phyloP scores from a whole-genome alignment of 495 filamentous ascomycete genomes.

The Daldinia grandis region DNA sequence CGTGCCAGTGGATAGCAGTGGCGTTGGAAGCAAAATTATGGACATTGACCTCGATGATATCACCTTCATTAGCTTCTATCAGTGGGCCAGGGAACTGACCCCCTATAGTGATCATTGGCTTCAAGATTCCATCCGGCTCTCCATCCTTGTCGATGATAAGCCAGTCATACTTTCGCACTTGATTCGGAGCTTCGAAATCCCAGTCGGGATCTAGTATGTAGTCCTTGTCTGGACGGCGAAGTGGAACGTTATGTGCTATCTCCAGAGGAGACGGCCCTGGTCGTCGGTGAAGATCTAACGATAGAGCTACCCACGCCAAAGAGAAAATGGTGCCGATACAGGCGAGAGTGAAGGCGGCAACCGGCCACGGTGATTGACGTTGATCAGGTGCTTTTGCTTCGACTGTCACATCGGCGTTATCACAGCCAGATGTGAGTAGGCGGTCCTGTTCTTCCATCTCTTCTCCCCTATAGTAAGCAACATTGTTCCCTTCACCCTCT shows the following conservation, averaged over 20 bases:
- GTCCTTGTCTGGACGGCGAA: conserved; percentile 47
- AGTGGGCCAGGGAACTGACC: conserved; percentile 62
- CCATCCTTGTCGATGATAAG: conserved; percentile 57
- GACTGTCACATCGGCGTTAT: conserved; percentile 4
- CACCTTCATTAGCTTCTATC: conserved; percentile 59
- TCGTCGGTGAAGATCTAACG: conserved; percentile 7
- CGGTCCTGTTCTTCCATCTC: conserved; percentile 5
- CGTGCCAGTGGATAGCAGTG: conserved; percentile 71
- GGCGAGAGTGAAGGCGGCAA: conserved; percentile 7
- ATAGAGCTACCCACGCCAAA: conserved; percentile 24
- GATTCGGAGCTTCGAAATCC: conserved; percentile 53
- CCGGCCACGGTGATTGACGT: conserved; percentile 16
- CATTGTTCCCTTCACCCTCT: not conserved
- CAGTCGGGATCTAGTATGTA: conserved; percentile 58
- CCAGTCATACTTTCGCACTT: conserved; percentile 59
- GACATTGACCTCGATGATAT: conserved; percentile 57
- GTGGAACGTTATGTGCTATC: conserved; percentile 4
- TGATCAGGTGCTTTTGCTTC: not conserved
- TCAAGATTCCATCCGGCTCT: conserved; percentile 63
- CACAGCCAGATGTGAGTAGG: conserved; percentile 8
- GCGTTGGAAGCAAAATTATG: conserved; percentile 55
- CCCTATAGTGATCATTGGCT: conserved; percentile 61
- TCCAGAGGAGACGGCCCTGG: conserved; percentile 16
- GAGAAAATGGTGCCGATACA: conserved; percentile 26
- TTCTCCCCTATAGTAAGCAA: not conserved